Conservation (phyloP, 1,284 basidiomycete genomes). For the Irpex sp. region DNA sequence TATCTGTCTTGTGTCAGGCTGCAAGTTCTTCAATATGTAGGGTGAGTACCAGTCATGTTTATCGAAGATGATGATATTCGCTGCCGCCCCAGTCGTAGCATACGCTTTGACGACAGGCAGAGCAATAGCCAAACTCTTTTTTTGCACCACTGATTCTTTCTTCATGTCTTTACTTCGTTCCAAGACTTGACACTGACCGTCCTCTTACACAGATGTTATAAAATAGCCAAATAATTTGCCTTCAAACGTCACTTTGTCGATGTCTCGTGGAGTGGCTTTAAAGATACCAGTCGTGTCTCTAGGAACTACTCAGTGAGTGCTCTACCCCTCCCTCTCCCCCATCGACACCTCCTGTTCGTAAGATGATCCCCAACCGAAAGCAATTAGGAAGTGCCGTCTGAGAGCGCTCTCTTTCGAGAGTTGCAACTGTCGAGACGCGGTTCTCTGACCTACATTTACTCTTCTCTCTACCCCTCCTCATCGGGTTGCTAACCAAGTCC, state of each 20-base stretch:
- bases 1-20: neutral
- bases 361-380: slow-evolving; percentile 29
- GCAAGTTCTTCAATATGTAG: neutral
- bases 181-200: neutral
- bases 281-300: too few relatives aligned
- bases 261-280: too few relatives aligned
- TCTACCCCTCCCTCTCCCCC: neutral
- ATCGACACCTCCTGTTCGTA: neutral
- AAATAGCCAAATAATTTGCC: too few relatives aligned
- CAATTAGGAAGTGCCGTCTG: slow-evolving; percentile 34
- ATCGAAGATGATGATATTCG: slow-evolving; percentile 23
- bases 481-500: neutral
- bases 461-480: neutral
- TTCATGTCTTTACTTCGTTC: neutral
- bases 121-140: slow-evolving; percentile 27
- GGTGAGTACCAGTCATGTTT: slow-evolving; percentile 9
- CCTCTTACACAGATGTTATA: neutral
- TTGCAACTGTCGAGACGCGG: slow-evolving; percentile 29
- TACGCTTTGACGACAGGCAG: slow-evolving; percentile 28
- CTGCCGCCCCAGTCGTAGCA: slow-evolving; percentile 32
- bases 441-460: slow-evolving; percentile 23
- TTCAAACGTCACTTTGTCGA: too few relatives aligned
- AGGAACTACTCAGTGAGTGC: neutral
- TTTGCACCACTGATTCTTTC: neutral
- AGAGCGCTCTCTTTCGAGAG: slow-evolving; percentile 21